Conservation (phyloP, 192 early-diverging fungal species). For the Mortierella hygrophila region DNA sequence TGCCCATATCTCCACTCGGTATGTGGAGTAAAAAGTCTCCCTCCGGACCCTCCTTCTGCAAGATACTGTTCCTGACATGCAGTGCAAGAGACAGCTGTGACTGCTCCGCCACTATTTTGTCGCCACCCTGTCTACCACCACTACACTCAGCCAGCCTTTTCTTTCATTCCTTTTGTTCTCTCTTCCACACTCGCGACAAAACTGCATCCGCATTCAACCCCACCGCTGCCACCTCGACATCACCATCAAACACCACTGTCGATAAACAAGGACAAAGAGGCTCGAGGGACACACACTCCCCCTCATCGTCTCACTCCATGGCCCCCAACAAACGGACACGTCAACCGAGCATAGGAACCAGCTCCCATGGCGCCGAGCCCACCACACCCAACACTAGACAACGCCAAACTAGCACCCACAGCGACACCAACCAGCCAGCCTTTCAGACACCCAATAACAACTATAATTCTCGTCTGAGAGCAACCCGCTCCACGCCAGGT, state of each 20-base stretch:
- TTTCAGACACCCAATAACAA: constrained; percentile 14
- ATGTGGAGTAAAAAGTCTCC: not conserved
- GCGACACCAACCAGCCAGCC: not conserved
- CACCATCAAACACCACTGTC: not conserved
- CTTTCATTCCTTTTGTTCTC: not conserved
- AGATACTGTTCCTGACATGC: not conserved
- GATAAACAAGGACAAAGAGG: not conserved
- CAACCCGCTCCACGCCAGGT: not conserved
- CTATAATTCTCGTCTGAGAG: constrained; percentile 7
- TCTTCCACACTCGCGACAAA: not conserved
- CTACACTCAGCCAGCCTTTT: not conserved
- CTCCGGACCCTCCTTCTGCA: not conserved
- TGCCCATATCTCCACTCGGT: not conserved
- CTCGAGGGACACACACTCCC: not conserved
- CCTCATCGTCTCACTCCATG: not conserved
- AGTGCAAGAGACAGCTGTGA: not conserved
- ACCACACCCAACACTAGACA: constrained; percentile 1
- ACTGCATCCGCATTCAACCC: not conserved
- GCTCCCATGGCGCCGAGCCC: not conserved
- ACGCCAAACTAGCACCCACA: not conserved
- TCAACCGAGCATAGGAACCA: not conserved
- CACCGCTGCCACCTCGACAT: not conserved
- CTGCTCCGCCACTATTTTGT: constrained; percentile 1
- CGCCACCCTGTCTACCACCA: not conserved
- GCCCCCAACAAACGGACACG: not conserved